phyloP scores from a whole-genome alignment of 2,329 filamentous ascomycete genomes.

The Alternaria hordeiaustralica region DNA sequence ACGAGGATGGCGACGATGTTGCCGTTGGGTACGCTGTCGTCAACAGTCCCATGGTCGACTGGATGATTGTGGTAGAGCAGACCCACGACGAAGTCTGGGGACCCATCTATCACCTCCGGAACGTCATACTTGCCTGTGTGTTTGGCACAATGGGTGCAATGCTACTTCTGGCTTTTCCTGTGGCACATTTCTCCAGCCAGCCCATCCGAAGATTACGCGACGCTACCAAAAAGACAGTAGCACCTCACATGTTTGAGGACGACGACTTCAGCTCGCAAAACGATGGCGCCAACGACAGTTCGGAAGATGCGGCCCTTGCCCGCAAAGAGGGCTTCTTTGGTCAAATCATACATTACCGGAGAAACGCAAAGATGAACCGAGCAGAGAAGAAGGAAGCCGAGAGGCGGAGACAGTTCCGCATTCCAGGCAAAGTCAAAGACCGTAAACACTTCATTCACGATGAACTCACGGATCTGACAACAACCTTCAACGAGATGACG shows the following conservation, averaged over 20 bases:
- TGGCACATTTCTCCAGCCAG: slow-evolving; percentile 80
- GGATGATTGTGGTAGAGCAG: slow-evolving; percentile 84
- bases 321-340: slow-evolving; percentile 55
- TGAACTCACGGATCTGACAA: slow-evolving; percentile 81
- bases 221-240: slow-evolving; percentile 76
- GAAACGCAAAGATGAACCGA: slow-evolving; percentile 41
- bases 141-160: slow-evolving; percentile 81
- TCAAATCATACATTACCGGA: slow-evolving; percentile 45
- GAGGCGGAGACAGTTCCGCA: slow-evolving; percentile 71
- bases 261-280: slow-evolving; percentile 47
- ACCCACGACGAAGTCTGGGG: slow-evolving; percentile 74
- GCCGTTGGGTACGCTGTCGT: slow-evolving; percentile 82
- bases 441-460: slow-evolving; percentile 79
- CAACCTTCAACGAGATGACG: slow-evolving; percentile 92
- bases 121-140: slow-evolving; percentile 82
- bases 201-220: slow-evolving; percentile 79
- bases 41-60: slow-evolving; percentile 72
- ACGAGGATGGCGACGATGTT: slow-evolving; percentile 73
- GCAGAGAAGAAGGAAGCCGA: slow-evolving; percentile 49
- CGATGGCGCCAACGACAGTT: slow-evolving; percentile 51
- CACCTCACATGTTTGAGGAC: slow-evolving; percentile 65
- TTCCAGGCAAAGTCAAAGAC: slow-evolving; percentile 81
- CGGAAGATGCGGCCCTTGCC: slow-evolving; percentile 56
- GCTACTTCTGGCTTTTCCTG: slow-evolving; percentile 73
- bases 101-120: slow-evolving; percentile 76